Percentiles rank a stretch among this genome's conserved stretches.
Evolutionary conservation across 1,284 basidiomycete species (phyloP).

Genomic region (Pascua sp.): DNA sequence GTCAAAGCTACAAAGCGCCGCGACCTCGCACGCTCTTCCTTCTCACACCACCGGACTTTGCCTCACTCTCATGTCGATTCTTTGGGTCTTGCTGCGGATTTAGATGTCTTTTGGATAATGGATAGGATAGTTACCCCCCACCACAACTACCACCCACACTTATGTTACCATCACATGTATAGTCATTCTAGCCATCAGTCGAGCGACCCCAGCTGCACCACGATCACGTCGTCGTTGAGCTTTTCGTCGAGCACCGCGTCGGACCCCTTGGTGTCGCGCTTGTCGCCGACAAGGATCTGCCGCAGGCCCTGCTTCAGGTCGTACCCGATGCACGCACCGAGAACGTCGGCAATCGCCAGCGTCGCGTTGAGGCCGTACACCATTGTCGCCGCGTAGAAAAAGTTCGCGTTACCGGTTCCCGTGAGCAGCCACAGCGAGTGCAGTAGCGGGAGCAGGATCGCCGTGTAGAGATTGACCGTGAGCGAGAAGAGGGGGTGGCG

Average conservation of each 20-base stretch:
- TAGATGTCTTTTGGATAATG: conserved; percentile 1
- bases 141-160: too few relatives aligned
- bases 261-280: not conserved
- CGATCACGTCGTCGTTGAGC: not conserved
- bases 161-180: too few relatives aligned
- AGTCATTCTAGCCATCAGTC: not conserved
- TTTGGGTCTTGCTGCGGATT: conserved; percentile 1
- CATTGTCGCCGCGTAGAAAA: conserved; percentile 92
- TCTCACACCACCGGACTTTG: not conserved
- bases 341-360: conserved; percentile 72
- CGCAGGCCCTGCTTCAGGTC: conserved; percentile 1
- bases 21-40: too few relatives aligned
- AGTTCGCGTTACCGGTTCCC: conserved; percentile 95
- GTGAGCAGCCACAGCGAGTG: conserved; percentile 87
- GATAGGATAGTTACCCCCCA: too few relatives aligned
- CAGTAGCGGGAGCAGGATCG: conserved; percentile 83
- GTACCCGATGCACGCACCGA: conserved; percentile 57
- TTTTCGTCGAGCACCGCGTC: not conserved
- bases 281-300: not conserved
- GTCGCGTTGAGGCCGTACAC: conserved; percentile 88
- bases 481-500: conserved; percentile 81
- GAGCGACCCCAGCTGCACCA: conserved; percentile 10
- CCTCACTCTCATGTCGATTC: not conserved
- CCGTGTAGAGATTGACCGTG: conserved; percentile 78
- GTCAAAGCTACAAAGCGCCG: not conserved